Evolutionary conservation across 345 rosid species (phyloP).

Genomic region (Eucalyptus marginata): DNA sequence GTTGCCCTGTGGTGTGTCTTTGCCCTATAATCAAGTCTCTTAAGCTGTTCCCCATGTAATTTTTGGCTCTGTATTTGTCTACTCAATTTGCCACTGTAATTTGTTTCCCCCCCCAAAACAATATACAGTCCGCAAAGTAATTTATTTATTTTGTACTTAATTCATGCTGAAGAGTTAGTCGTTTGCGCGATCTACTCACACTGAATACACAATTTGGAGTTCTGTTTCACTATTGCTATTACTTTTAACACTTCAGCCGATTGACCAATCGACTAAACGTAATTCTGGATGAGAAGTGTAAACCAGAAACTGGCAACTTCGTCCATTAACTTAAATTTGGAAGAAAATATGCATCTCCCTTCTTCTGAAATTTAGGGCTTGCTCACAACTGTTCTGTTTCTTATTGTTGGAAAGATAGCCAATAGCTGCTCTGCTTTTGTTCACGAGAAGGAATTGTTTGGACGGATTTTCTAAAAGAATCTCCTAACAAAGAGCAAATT

Average conservation of each 20-base stretch:
- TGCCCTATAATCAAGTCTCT: background rate
- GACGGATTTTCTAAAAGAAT: background rate
- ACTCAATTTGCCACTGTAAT: background rate
- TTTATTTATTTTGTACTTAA: background rate
- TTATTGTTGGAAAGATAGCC: background rate
- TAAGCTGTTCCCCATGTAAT: background rate
- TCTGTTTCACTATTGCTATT: background rate
- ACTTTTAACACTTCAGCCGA: background rate
- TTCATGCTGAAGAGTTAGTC: background rate
- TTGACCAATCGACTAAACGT: background rate
- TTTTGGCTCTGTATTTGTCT: background rate
- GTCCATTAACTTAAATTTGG: background rate
- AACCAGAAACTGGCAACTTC: background rate
- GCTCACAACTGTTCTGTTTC: background rate
- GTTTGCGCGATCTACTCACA: background rate
- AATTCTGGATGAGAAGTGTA: background rate
- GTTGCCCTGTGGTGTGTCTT: constrained; percentile 12
- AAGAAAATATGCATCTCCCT: background rate
- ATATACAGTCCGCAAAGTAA: background rate
- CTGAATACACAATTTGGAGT: background rate
- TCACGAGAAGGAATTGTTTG: background rate
- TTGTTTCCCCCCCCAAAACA: background rate
- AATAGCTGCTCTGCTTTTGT: background rate
- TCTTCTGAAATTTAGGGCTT: background rate
- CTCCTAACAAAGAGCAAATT: background rate